Conservation (phyloP, 2,329 filamentous ascomycete species). For the Neonectria ditissima region DNA sequence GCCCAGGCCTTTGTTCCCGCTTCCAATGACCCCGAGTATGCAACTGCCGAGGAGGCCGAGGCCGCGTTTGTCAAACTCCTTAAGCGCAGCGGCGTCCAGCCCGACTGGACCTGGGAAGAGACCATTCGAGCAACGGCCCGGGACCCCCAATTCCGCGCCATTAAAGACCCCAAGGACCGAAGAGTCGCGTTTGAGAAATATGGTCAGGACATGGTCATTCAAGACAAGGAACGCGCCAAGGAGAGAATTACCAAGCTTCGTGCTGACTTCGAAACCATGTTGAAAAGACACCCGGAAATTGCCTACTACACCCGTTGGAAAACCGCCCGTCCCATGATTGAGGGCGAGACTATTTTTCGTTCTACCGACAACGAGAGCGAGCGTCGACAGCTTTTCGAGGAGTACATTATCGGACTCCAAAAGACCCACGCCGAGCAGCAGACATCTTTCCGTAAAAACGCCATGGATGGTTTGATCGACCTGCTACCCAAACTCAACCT, state of each 20-base stretch:
- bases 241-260: constrained; percentile 92
- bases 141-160: constrained; percentile 91
- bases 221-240: constrained; percentile 95
- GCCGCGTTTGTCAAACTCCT: constrained; percentile 93
- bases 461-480: constrained; percentile 84
- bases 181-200: constrained; percentile 96
- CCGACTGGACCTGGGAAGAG: constrained; percentile 94
- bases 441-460: constrained; percentile 77
- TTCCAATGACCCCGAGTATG: constrained; percentile 81
- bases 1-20: constrained; percentile 72
- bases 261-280: constrained; percentile 94
- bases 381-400: constrained; percentile 89
- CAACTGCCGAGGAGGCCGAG: constrained; percentile 87
- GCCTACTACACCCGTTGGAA: constrained; percentile 98
- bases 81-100: constrained; percentile 84
- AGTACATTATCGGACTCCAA: constrained; percentile 89
- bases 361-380: constrained; percentile 90
- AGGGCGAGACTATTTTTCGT: constrained; percentile 94
- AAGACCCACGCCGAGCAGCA: constrained; percentile 84
- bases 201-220: constrained; percentile 85
- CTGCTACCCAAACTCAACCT: constrained; percentile 84
- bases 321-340: constrained; percentile 92
- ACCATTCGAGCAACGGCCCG: constrained; percentile 87
- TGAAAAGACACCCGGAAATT: constrained; percentile 96
- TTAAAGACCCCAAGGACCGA: constrained; percentile 92